Percentiles rank a stretch among this genome's conserved stretches.
phyloP scores from a whole-genome alignment of 2,329 filamentous ascomycete genomes.

The Cryphonectria naterciae region DNA sequence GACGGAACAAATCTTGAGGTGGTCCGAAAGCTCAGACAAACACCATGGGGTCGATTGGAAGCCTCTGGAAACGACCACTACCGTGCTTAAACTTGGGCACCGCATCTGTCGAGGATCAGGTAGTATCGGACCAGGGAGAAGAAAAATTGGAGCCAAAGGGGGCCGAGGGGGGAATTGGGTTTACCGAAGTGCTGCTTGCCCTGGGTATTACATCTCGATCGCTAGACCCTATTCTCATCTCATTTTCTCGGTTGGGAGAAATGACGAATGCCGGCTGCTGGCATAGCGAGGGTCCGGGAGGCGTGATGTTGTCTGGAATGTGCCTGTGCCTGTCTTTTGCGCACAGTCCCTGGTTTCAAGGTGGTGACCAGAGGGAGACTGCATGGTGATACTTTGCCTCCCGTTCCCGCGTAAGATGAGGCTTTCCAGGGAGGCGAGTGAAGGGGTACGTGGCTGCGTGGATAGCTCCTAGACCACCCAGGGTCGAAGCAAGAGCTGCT shows the following conservation, averaged over 20 bases:
- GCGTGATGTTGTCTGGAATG: neutral
- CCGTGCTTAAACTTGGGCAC: too few relatives aligned
- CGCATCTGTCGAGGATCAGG: neutral
- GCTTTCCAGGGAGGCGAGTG: neutral
- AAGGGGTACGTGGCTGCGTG: neutral
- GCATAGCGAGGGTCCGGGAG: neutral
- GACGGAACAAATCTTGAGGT: neutral
- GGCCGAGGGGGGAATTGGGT: neutral
- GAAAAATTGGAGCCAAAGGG: neutral
- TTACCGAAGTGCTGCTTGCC: conserved; percentile 8
- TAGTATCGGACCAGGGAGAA: neutral
- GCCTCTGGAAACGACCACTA: neutral
- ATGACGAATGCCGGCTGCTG: neutral
- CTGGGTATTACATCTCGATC: neutral
- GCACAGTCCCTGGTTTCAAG: neutral
- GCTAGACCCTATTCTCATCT: neutral
- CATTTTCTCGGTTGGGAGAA: neutral
- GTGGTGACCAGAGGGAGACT: neutral
- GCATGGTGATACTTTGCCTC: conserved; percentile 9
- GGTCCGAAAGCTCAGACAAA: neutral
- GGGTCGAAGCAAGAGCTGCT: neutral
- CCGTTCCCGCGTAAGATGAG: neutral
- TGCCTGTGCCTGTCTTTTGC: neutral
- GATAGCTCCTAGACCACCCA: neutral
- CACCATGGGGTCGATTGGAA: neutral